Base-by-base conservation (phyloP, 1,284 basidiomycete species). In the Xanthoconium separans region DNA sequence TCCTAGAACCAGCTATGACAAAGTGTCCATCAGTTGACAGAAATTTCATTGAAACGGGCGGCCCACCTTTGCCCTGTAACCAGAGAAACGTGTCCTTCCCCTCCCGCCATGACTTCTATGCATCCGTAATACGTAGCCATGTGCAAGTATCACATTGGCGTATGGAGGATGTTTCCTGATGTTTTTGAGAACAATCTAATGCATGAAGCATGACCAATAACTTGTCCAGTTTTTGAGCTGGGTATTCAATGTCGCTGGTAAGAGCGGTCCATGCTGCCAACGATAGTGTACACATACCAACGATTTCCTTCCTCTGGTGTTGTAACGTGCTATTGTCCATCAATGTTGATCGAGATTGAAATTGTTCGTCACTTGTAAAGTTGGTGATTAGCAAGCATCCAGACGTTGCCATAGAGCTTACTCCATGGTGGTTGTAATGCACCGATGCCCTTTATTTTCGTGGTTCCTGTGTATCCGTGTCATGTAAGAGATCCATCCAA, bases 41-140 rank as follows among this genome's bases (percentile, higher is more conserved):
- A 37, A 3, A 0, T 29, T 16, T 27, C 5, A 15, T 5, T 22
- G 13, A 10, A 22, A 4, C 6, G n/a, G 24, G 33, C 24, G 22
- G 3, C 10, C 1, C 10, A 54, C 56, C 37, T 48, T 58, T 57
- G 3, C 56, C 56, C 2, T 48, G 41, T 22, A 57, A 34, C 56
- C 56, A 57, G 27, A 57, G 18, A 33, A 57, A 54, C 0, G 49
- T 37, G 4, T 48, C 10, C 1, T 48, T n/a, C 0, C n/a, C 11
- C 1, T 40, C 5, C 24, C 33, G 31, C 56, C 56, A 57, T 15
- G 4, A 2, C 15, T 13, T 42, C n/a, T 45, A 57, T 5, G 18
- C 20, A 36, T 29, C 10, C 2, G 50, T 54, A 13, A 13, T 2
- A 13, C 16, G 39, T 6, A 58, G 20, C 56, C 56, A 57, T 10